phyloP scores from a whole-genome alignment of 129 eudicot genomes.

The Oenanthe sinensis region DNA sequence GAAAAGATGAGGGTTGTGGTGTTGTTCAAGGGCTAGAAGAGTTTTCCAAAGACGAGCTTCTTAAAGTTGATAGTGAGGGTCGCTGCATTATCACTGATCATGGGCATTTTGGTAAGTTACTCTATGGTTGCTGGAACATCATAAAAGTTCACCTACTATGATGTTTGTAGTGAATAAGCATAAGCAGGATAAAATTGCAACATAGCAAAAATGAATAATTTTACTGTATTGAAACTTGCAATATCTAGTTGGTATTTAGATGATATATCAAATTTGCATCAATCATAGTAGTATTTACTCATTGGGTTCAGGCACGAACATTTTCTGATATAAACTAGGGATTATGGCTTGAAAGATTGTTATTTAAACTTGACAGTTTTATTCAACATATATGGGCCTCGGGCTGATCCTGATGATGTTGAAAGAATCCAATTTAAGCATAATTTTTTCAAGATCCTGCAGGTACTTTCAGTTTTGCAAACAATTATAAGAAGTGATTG shows the following conservation, averaged over 20 bases:
- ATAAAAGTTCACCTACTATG: not conserved
- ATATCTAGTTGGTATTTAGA: not conserved
- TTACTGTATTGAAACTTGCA: not conserved
- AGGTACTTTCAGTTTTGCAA: conserved; percentile 35
- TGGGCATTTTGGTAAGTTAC: conserved; percentile 80
- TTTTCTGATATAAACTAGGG: not conserved
- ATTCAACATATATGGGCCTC: conserved; percentile 90
- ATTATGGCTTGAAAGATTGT: not conserved
- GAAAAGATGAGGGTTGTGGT: conserved; percentile 29
- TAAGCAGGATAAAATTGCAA: not conserved
- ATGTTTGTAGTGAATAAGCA: not conserved
- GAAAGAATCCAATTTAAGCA: conserved; percentile 80
- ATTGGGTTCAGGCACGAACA: not conserved
- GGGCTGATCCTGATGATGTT: conserved; percentile 67
- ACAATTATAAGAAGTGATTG: not conserved
- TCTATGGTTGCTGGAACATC: not conserved
- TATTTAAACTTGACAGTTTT: conserved; percentile 54
- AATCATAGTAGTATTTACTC: not conserved
- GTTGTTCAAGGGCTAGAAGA: conserved; percentile 54
- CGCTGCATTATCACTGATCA: conserved; percentile 95
- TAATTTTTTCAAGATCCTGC: conserved; percentile 61
- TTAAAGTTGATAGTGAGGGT: conserved; percentile 82
- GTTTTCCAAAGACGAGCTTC: conserved; percentile 61
- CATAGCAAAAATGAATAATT: not conserved
- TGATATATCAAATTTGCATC: not conserved